phyloP scores from a whole-genome alignment of 2,329 filamentous ascomycete genomes.

The Colletotrichum sp. region DNA sequence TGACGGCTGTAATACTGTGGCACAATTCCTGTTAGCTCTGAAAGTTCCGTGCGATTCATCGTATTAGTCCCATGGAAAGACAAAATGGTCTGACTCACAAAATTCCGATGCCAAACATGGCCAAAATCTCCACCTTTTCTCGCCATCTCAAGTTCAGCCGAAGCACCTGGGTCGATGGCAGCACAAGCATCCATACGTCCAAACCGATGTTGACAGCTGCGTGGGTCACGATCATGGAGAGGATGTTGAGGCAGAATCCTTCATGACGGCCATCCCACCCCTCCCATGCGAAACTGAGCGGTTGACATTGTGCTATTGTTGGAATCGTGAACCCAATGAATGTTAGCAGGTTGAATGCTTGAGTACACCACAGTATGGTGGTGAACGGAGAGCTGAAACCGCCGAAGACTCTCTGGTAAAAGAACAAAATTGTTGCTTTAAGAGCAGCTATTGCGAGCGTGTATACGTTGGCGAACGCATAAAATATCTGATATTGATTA shows the following conservation, averaged over 20 bases:
- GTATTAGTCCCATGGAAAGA: background rate
- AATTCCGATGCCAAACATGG: conserved; percentile 41
- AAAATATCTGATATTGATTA: background rate
- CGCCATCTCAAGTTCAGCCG: conserved; percentile 35
- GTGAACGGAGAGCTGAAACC: conserved; percentile 26
- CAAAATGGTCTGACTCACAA: conserved; percentile 1
- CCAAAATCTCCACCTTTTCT: conserved; percentile 39
- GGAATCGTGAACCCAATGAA: conserved; percentile 35
- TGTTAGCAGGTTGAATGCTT: background rate
- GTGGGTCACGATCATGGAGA: conserved; percentile 41
- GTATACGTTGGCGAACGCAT: conserved; percentile 8
- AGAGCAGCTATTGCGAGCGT: conserved; percentile 40
- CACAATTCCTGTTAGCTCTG: fast-evolving
- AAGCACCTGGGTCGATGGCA: conserved; percentile 43
- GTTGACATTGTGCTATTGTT: conserved; percentile 44
- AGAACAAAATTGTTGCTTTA: conserved; percentile 39
- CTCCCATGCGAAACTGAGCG: conserved; percentile 49
- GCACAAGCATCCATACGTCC: conserved; percentile 44
- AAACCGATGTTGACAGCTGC: conserved; percentile 48
- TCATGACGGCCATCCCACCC: conserved; percentile 28
- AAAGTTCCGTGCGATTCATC: background rate
- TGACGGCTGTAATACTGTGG: conserved; percentile 38
- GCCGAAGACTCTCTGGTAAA: conserved; percentile 44
- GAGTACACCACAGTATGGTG: conserved; percentile 24
- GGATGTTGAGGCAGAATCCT: conserved; percentile 40